Evolutionary conservation across 495 filamentous ascomycete species (phyloP), one percentile per base, ranked within the genome.

Genomic region (Aeminium ludgeri): DNA sequence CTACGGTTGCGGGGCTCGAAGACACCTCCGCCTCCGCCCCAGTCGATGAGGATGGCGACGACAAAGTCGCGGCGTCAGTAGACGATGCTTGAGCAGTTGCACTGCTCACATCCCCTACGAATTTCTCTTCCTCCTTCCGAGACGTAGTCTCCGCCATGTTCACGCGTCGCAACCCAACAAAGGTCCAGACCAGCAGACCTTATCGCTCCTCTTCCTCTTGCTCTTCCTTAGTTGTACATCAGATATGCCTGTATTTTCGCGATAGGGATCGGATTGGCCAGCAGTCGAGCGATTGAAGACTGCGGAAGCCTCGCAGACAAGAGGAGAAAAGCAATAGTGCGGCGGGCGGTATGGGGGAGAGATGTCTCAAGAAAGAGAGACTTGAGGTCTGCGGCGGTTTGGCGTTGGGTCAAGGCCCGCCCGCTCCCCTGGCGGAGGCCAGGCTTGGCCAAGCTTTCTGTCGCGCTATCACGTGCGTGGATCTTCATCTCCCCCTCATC

Each of bases 201-300:
- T 13, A 4, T 17, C 31, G 5, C n/a, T 3, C 12, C 31, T 33
- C 31, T 17, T 33, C 16, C 31, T 33, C 31, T 33, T 33, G 4
- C 31, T 13, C 31, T 17, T 5, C 31, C 12, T 5, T 13, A 33
- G 31, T 17, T 5, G 16, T n/a, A 17, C 31, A 17, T n/a, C 16
- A n/a, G 31, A 33, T 33, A n/a, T 33, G n/a, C 12, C 11, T n/a
- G n/a, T 33, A 11, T 17, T 13, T 11, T 13, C 31, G 31, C 4
- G 3, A 33, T 4, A 17, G 31, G 3, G n/a, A 11, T n/a, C 12
- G 31, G 11, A 13, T 4, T 11, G 16, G n/a, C 12, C 3, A 33
- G 29, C 38, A 40, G 38, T 31, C 38, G 29, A 40, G 29, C 7
- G 38, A 40, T 13, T 40, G 27, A 31, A 30, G 29, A 40, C 38